Evolutionary conservation across 345 rosid genomes (phyloP).

Genomic region (Gossypium sturtianum): DNA sequence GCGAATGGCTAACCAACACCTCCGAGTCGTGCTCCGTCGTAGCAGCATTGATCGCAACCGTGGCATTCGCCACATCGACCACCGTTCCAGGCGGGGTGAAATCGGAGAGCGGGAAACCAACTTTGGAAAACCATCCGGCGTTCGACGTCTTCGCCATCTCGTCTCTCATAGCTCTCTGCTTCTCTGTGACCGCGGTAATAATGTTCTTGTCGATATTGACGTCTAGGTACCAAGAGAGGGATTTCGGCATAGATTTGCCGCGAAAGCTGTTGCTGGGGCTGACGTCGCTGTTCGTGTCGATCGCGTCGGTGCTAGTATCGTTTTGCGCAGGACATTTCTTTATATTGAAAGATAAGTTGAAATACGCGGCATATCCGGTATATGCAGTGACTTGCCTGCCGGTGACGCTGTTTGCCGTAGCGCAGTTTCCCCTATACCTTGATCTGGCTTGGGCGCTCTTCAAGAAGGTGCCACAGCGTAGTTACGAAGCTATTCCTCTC

Average conservation of each 20-base stretch:
- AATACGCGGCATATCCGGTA: constrained; percentile 32
- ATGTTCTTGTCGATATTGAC: constrained; percentile 40
- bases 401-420: constrained; percentile 34
- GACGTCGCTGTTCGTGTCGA: constrained; percentile 35
- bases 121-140: constrained; percentile 23
- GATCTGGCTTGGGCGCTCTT: constrained; percentile 37
- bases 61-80: constrained; percentile 44
- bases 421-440: constrained; percentile 43
- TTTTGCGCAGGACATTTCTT: constrained; percentile 57
- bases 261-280: constrained; percentile 33
- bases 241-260: constrained; percentile 30
- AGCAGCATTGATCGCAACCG: constrained; percentile 50
- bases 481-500: constrained; percentile 23
- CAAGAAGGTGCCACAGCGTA: constrained; percentile 40
- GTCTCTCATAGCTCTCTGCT: constrained; percentile 33
- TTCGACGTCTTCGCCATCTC: constrained; percentile 36
- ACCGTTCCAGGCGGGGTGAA: constrained; percentile 34
- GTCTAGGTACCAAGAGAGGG: constrained; percentile 34
- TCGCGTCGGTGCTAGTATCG: constrained; percentile 34
- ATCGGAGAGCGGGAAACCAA: constrained; percentile 24
- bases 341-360: constrained; percentile 33
- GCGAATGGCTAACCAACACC: constrained; percentile 43
- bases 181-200: constrained; percentile 31
- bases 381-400: constrained; percentile 45
- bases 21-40: constrained; percentile 51